Evolutionary conservation across 768 basidiomycete species (phyloP), one percentile per base, ranked within the genome.

Genomic region (Rubroboletus satanas): DNA sequence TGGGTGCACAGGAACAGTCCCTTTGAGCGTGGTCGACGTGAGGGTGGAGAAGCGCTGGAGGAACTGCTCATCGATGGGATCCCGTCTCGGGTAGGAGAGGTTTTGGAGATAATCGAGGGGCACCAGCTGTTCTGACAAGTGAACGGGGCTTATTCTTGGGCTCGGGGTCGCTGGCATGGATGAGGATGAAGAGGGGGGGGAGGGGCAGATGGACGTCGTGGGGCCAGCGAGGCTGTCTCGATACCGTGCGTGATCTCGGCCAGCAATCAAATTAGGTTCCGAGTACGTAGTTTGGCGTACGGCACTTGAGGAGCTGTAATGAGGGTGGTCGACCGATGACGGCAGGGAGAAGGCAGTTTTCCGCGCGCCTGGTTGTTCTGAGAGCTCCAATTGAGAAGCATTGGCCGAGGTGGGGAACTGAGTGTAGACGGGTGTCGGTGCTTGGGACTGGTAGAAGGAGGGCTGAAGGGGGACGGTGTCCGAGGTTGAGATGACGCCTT

Each of bases 41-140:
- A 69, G 56, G 0, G 66, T 73, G 38, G 77, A 73, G 62, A 88
- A 83, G 26, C 81, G 79, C 59, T 82, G 79, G 46, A 88, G 71
- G 51, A 84, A 72, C 54, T 83, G 81, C 60, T 87, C 85, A 62
- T 87, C 86, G 23, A 77, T 74, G 47, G 85, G 83, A 61, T 87
- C 79, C 11, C 86, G 79, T 64, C 78, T 72, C 17, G 80, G 79
- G 31, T 75, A 78, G n/a, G 79, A 69, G 18, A 80, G 72, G 50
- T 70, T 78, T 65, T 83, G 80, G 14, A 87, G 80, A 45, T 82
- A 79, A 60, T 83, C 79, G 31, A 88, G 77, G 44, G 86, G 86
- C 11, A 88, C 85, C 0, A 87, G 75, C 55, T 70, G 66, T 39
- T 71, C 70, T 0, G 69, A 59, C 39, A 73, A n/a, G 46, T 62